Evolutionary conservation across 257 asterid genomes (phyloP).

Genomic region (Henckelia pumila): DNA sequence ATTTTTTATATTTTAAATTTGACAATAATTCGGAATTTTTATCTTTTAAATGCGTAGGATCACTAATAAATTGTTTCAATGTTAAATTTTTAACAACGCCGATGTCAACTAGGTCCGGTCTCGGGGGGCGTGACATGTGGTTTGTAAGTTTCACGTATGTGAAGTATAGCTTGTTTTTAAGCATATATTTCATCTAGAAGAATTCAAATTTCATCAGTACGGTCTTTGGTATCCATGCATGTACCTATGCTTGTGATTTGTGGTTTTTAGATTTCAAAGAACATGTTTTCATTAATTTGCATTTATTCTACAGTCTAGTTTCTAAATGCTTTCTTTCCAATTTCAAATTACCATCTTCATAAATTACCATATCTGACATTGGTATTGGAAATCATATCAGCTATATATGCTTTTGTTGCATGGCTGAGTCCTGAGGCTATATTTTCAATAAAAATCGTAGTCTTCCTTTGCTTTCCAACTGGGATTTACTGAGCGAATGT

Average conservation of each 20-base stretch:
- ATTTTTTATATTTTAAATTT: too few relatives aligned
- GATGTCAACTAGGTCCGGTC: too few relatives aligned
- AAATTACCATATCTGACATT: not conserved
- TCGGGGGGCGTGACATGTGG: too few relatives aligned
- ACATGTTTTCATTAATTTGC: not conserved
- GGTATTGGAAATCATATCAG: not conserved
- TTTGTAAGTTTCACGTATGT: not conserved
- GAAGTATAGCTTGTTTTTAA: not conserved
- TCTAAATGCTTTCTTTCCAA: not conserved
- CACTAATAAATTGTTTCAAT: too few relatives aligned
- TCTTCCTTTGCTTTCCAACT: not conserved
- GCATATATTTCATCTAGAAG: not conserved
- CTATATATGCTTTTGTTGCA: conserved; percentile 1
- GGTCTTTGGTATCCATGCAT: not conserved
- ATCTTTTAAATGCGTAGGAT: too few relatives aligned
- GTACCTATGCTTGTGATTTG: not conserved
- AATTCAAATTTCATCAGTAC: not conserved
- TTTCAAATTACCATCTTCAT: not conserved
- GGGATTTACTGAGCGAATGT: not conserved
- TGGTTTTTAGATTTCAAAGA: conserved; percentile 4
- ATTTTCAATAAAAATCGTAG: not conserved
- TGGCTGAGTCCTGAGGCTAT: not conserved
- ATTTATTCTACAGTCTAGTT: not conserved
- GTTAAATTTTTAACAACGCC: too few relatives aligned
- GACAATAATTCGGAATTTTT: too few relatives aligned